These are phyloP conservation scores for Gossypium australe DNA, from an alignment of 345 rosid species.

Conservation along the genomic window DNA sequence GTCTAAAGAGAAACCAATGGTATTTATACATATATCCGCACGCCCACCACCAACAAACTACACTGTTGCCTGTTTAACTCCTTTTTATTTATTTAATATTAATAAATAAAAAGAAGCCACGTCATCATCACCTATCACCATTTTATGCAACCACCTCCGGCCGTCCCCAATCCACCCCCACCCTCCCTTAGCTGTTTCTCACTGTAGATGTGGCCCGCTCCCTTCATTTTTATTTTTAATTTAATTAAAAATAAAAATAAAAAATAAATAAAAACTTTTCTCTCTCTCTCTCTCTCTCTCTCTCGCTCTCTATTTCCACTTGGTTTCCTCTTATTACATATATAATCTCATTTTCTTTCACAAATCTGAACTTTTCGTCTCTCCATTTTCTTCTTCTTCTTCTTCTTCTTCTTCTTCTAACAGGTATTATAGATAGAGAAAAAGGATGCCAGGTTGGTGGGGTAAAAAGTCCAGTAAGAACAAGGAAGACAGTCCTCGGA, in stretches of 20 bases:
- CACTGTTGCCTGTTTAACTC: not conserved
- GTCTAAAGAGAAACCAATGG: not conserved
- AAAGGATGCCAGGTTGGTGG: conserved; percentile 84
- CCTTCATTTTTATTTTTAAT: not conserved
- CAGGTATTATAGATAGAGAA: not conserved
- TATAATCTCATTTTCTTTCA: conserved; percentile 1
- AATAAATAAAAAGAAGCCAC: not conserved
- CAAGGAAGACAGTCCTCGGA: conserved; percentile 39
- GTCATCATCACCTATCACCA: conserved; percentile 2
- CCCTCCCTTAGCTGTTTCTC: conserved; percentile 28
- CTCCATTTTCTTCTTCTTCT: not conserved
- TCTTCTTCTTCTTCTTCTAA: not conserved
- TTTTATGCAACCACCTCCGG: conserved; percentile 42
- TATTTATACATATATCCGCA: not conserved
- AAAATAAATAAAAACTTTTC: not conserved
- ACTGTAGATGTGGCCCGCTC: conserved; percentile 19
- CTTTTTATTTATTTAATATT: not conserved
- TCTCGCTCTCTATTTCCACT: conserved; percentile 16
- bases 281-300: not conserved
- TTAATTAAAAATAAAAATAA: not conserved
- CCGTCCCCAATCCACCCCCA: conserved; percentile 22
- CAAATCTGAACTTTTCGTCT: conserved; percentile 19
- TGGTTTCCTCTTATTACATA: conserved; percentile 10
- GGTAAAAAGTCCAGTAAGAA: conserved; percentile 47
- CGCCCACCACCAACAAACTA: not conserved